Evolutionary conservation across 306 rosid species (phyloP).

Genomic region (Abrus precatorius): DNA sequence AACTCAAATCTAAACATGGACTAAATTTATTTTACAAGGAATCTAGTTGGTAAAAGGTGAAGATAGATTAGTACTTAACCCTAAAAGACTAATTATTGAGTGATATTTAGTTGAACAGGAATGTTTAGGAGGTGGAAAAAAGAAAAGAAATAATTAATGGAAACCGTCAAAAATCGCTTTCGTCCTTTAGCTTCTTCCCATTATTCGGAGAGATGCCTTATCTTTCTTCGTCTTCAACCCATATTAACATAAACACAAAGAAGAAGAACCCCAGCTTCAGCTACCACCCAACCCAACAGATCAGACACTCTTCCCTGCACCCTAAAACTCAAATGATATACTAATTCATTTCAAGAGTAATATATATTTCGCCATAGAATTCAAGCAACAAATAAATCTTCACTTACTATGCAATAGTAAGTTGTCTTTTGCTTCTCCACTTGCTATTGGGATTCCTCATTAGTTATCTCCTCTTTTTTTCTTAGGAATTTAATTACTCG

Average conservation of each 20-base stretch:
- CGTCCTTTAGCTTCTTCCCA: conserved; percentile 50
- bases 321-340: not conserved
- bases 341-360: not conserved
- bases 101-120: not conserved
- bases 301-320: not conserved
- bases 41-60: conserved; percentile 10
- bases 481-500: not conserved
- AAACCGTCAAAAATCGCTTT: conserved; percentile 50
- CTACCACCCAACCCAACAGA: conserved; percentile 13
- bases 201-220: conserved; percentile 52
- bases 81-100: conserved; percentile 37
- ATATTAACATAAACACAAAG: conserved; percentile 31
- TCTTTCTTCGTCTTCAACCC: conserved; percentile 37
- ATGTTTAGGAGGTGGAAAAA: not conserved
- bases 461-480: not conserved
- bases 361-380: not conserved
- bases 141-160: conserved; percentile 5
- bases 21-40: conserved; percentile 5
- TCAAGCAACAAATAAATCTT: not conserved
- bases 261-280: conserved; percentile 2
- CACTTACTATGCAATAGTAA: conserved; percentile 24
- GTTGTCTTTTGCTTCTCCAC: not conserved
- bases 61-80: not conserved
- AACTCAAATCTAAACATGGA: too few relatives aligned
- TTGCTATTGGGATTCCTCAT: not conserved